Base-by-base conservation (phyloP, 2,329 filamentous ascomycete genomes). In the Microdochium trichocladiopsis region DNA sequence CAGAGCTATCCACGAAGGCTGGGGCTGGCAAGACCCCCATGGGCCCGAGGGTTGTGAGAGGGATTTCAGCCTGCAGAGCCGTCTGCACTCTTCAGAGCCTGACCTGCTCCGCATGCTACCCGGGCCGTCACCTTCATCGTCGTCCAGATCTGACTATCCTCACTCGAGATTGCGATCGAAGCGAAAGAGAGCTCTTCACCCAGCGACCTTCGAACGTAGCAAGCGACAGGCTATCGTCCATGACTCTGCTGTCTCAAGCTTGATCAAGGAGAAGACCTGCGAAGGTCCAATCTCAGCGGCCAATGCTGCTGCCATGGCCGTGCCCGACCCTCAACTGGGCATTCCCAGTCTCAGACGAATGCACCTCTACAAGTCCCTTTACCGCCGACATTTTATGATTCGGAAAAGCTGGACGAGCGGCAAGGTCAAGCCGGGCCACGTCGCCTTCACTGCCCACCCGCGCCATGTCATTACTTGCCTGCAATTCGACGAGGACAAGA, bases 401-500 rank as follows among this genome's bases (percentile, higher is more conserved):
- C 86, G 89, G 48, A 85, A 88, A 65, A 91, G 87, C 65, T 99
- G 94, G 94, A 97, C 95, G 70, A 87, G 84, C 55, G 87, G 90
- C 50, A 84, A 86, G 55, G 80, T 90, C 28, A 88, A 91, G 68
- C 94, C 94, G 25, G 83, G 87, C 47, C 94, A 99, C 61, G 86
- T 99, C 53, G 94, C 94, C 4, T 97, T 99, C 69, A 86, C 90
- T n/a, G 94, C 94, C 4, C 94, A 99, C 65, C 90, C 94, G 55
- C 85, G 90, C 31, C 93, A 97, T 72, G 94, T 99, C 55, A 95
- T 99, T 50, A 99, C 94, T 16, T 99, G 94, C 66, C 78, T 99
- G 51, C 92, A 99, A 66, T 99, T 99, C 62, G 94, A 99, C 64
- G 89, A 92, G 49, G 92, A 99, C 75, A 97, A 97, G 71, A 96